Base-by-base conservation (phyloP, 2,329 filamentous ascomycete genomes). In the Fusarium poae region DNA sequence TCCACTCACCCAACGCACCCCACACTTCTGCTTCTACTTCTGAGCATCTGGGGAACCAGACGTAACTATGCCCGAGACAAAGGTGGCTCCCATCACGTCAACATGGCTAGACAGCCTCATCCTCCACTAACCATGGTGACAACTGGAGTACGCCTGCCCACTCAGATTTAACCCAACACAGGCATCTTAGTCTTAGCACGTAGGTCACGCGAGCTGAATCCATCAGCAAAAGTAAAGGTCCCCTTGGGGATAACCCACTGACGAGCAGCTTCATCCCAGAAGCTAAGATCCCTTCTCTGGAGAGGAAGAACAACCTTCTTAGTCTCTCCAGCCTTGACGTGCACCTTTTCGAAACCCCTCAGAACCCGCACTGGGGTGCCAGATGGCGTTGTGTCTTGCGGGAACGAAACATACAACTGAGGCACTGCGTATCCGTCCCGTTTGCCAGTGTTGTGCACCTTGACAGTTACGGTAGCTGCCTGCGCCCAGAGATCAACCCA, bases 351-450 rank as follows among this genome's bases (percentile, higher is more conserved):
- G 60, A 88, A 88, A 53, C 78, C 84, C 68, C 84, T 79, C 5
- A 86, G 79, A 67, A 83, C 80, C 42, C 77, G 77, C 9, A 82
- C 77, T 0, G 86, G 86, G 6, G 85, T 86, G 52, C 77, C 61
- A 20, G 78, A 60, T 15, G 45, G 45, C 3, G 45, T 49, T 30
- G 79, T 66, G 52, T 71, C 72, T 32, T 73, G 72, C 45, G 81
- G 79, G 75, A 83, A 78, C 10, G 72, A 65, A 20, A 88, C 74
- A 73, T 89, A 89, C 1, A 89, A 76, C 75, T 89, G 86, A 4
- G 84, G 78, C 1, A 88, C 83, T n/a, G 83, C 79, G 5, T 81
- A 80, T 35, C 85, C 86, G 29, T 77, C 71, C 1, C 85, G 73
- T 1, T 70, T 57, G 18, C 87, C 86, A 0, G 82, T 84, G 77